Base-by-base conservation (phyloP, 495 filamentous ascomycete species). In the Sordaria brevicollis region DNA sequence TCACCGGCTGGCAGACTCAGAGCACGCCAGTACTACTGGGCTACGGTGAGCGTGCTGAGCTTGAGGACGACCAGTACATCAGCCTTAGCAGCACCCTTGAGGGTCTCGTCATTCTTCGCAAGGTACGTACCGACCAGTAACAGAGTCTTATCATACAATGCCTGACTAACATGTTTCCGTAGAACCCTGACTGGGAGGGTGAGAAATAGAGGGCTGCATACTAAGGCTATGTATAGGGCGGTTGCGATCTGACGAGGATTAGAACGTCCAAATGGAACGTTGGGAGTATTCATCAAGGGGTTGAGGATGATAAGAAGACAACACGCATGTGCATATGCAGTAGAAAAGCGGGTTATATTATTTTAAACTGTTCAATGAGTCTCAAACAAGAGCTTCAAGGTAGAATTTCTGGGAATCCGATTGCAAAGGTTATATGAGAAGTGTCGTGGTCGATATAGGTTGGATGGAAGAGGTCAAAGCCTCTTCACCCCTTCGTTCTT, bases 1-100 rank as follows among this genome's bases (percentile, higher is more conserved):
- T 99, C 73, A 99, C 95, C 17, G 95, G 95, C 41, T 99, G 95
- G 95, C 95, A 99, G 83, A 99, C 95, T 71, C 95, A 99, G 82
- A 97, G 92, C 82, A 98, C 95, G 21, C 95, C 95, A 4, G 95
- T 99, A 66, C 83, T 99, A 68, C 83, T 99, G 76, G 89, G 92
- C 9, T 89, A 97, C 79, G 96, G 95, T 15, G 95, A 99, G 85
- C 85, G 95, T 75, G 95, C 95, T 49, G 95, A 99, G 83, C 80
- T 99, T 66, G 95, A 99, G 79, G 96, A 98, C 76, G 95, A 99
- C 83, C 89, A 98, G 81, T 99, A 98, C 75, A 89, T 97, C 68
- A 91, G 90, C 79, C 83, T 97, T 73, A 94, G 89, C 74, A 94
- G 88, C 83, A 96, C 89, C 65, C 83, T 99, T 49, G 95, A 99